Conservation (phyloP, 306 rosid genomes). For the Trifolium fragiferum region DNA sequence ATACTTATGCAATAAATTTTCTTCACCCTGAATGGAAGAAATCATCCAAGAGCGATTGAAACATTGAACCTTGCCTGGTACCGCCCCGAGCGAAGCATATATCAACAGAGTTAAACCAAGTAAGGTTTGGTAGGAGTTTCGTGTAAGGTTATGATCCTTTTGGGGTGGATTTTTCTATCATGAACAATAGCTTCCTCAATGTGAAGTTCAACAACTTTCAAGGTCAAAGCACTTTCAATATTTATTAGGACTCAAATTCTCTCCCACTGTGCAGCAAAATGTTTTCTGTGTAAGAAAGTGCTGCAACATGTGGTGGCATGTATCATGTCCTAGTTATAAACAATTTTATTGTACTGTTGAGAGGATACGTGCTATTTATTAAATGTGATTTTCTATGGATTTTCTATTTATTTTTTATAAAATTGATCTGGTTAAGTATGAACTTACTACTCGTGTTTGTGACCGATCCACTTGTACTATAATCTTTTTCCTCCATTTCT, state of each 20-base stretch:
- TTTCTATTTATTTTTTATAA: too few relatives aligned
- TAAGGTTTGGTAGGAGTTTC: neutral
- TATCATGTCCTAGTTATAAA: neutral
- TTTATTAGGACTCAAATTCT: neutral
- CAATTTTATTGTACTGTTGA: neutral
- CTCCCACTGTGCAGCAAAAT: neutral
- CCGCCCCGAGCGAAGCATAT: constrained; percentile 9
- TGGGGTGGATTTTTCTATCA: neutral
- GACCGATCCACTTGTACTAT: neutral
- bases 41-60: constrained; percentile 30
- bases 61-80: constrained; percentile 20
- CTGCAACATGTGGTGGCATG: neutral
- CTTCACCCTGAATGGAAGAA: constrained; percentile 20
- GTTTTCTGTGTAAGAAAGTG: neutral
- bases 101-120: neutral
- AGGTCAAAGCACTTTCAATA: neutral
- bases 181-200: neutral
- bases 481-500: neutral
- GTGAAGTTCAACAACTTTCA: neutral
- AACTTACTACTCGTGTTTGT: neutral
- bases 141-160: neutral
- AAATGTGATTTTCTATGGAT: too few relatives aligned
- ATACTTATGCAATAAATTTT: constrained; percentile 22
- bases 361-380: too few relatives aligned
- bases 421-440: too few relatives aligned